Evolutionary conservation across 345 rosid species (phyloP).

Genomic region (Arabidopsis arenosa): DNA sequence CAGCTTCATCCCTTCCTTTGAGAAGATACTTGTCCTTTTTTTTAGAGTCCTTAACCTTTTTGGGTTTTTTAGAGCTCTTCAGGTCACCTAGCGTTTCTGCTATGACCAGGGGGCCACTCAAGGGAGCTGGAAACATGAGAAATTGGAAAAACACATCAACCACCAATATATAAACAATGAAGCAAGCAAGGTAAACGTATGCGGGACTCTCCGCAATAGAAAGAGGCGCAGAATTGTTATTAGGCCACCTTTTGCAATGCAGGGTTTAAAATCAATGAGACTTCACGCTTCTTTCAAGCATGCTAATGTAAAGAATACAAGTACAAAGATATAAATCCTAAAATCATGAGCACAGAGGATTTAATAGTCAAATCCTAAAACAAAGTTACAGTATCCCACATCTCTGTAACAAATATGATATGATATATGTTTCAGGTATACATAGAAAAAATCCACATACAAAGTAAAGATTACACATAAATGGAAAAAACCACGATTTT

Average conservation of each 20-base stretch:
- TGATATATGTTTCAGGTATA: neutral
- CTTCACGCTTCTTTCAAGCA: conserved; percentile 17
- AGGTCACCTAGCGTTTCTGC: conserved; percentile 78
- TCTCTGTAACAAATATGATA: conserved; percentile 13
- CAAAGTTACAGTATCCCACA: conserved; percentile 12
- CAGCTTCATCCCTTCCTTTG: conserved; percentile 77
- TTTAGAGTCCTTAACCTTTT: conserved; percentile 77
- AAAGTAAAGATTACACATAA: neutral
- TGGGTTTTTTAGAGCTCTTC: conserved; percentile 63
- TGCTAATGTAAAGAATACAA: conserved; percentile 10
- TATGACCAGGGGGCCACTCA: conserved; percentile 92
- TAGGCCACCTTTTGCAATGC: neutral
- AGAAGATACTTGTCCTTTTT: conserved; percentile 83
- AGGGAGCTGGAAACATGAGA: conserved; percentile 70
- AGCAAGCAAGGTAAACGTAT: conserved; percentile 14
- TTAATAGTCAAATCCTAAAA: conserved; percentile 15
- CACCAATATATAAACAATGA: conserved; percentile 15
- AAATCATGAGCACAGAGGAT: conserved; percentile 16
- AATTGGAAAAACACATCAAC: conserved; percentile 23
- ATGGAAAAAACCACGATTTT: conserved; percentile 32
- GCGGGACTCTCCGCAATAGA: conserved; percentile 2
- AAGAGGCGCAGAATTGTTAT: neutral
- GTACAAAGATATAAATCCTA: conserved; percentile 2
- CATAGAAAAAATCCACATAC: neutral
- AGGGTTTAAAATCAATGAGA: conserved; percentile 10